Evolutionary conservation across 345 rosid species (phyloP).

Genomic region (Arabidopsis suecica): DNA sequence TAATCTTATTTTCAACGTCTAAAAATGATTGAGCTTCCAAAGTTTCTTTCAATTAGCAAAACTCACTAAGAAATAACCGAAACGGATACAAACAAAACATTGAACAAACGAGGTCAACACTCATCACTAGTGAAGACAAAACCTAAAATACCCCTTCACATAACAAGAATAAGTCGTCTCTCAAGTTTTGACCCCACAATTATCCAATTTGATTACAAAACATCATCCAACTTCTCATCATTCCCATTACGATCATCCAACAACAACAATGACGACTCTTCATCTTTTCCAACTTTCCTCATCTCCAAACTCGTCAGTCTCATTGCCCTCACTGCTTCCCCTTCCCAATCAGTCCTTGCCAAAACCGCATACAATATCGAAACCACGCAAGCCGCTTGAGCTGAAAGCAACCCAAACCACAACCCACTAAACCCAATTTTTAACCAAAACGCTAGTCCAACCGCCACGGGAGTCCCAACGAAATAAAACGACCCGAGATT

Average conservation of each 20-base stretch:
- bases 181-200: conserved; percentile 18
- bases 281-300: conserved; percentile 47
- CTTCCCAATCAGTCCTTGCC: conserved; percentile 83
- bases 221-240: conserved; percentile 42
- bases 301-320: conserved; percentile 59
- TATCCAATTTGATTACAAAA: conserved; percentile 35
- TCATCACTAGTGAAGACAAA: conserved; percentile 26
- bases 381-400: conserved; percentile 82
- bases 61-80: conserved; percentile 8
- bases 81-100: conserved; percentile 9
- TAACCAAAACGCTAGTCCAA: conserved; percentile 80
- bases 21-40: conserved; percentile 19
- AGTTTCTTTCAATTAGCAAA: conserved; percentile 28
- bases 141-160: background rate
- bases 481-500: conserved; percentile 89
- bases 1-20: background rate
- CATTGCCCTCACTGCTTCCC: conserved; percentile 74
- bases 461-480: conserved; percentile 94
- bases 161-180: conserved; percentile 22
- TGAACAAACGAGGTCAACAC: conserved; percentile 14
- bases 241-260: conserved; percentile 43
- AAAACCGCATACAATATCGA: conserved; percentile 71
- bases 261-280: conserved; percentile 53
- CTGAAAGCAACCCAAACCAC: conserved; percentile 88
- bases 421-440: conserved; percentile 84